These are phyloP conservation scores for Bruguiera gymnorhiza DNA, from an alignment of 345 rosid genomes.

Conservation along the genomic window DNA sequence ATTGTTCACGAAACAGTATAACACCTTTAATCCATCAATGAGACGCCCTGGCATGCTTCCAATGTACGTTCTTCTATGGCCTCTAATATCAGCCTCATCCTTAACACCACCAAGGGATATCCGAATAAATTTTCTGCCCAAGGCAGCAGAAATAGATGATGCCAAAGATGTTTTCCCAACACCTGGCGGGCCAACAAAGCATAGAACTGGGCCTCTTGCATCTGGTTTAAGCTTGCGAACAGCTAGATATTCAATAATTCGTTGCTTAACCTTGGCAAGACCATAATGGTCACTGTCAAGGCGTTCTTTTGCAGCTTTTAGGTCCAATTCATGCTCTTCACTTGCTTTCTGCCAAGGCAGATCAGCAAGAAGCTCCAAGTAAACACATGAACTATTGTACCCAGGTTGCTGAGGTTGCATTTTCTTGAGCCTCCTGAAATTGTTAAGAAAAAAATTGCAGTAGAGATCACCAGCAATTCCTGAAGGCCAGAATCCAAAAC, in stretches of 20 bases:
- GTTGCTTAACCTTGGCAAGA: slow-evolving; percentile 84
- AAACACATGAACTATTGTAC: slow-evolving; percentile 88
- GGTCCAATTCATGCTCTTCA: slow-evolving; percentile 78
- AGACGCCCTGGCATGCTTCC: slow-evolving; percentile 99
- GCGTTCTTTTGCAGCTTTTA: slow-evolving; percentile 85
- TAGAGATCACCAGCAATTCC: slow-evolving; percentile 10
- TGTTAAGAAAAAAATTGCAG: background rate
- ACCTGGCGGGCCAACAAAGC: slow-evolving; percentile 99
- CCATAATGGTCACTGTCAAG: slow-evolving; percentile 97
- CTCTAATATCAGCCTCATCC: slow-evolving; percentile 99
- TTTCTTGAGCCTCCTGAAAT: slow-evolving; percentile 88
- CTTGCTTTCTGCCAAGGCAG: slow-evolving; percentile 94
- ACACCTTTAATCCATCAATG: slow-evolving; percentile 92
- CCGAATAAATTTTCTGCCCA: slow-evolving; percentile 92
- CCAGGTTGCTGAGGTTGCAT: slow-evolving; percentile 99
- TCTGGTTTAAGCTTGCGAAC: slow-evolving; percentile 99
- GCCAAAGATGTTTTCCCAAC: slow-evolving; percentile 99
- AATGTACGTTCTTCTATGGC: slow-evolving; percentile 96
- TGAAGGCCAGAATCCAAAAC: background rate
- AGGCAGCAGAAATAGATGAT: slow-evolving; percentile 87
- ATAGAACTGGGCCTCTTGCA: slow-evolving; percentile 95
- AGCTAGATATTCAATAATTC: slow-evolving; percentile 96
- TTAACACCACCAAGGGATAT: slow-evolving; percentile 98
- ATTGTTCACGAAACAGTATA: background rate
- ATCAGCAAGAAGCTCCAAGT: slow-evolving; percentile 96